phyloP scores from a whole-genome alignment of 441 rosid genomes.

The Pelargonium myrrhifolium region DNA sequence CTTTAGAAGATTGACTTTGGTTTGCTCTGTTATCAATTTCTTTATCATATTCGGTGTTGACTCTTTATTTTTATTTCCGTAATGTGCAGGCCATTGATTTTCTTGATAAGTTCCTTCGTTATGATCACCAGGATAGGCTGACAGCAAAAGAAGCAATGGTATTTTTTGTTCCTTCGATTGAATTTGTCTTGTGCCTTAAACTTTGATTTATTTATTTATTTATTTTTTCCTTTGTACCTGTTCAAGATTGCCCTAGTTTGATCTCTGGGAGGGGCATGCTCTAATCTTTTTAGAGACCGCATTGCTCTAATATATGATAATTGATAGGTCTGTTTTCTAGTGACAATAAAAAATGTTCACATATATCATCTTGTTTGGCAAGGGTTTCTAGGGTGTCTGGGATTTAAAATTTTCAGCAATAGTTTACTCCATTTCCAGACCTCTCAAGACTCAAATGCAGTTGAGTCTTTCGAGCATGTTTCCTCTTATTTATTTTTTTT shows the following conservation, averaged over 20 bases:
- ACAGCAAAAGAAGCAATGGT: conserved; percentile 70
- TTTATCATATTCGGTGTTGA: neutral
- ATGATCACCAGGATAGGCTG: conserved; percentile 58
- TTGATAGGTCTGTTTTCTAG: too few species aligned
- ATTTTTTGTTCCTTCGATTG: conserved; percentile 4
- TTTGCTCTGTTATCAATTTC: neutral
- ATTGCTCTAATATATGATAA: too few species aligned
- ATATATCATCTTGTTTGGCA: too few species aligned
- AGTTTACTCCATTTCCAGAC: neutral
- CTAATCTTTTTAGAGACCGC: too few species aligned
- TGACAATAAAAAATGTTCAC: too few species aligned
- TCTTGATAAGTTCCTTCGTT: conserved; percentile 57
- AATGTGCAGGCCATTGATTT: conserved; percentile 46
- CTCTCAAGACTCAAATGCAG: neutral
- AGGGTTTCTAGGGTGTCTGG: too few species aligned
- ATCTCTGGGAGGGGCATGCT: too few species aligned
- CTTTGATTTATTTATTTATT: too few species aligned
- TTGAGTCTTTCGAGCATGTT: neutral
- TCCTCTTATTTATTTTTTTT: too few species aligned
- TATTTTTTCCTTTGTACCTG: neutral
- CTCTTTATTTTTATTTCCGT: neutral
- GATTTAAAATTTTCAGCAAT: neutral
- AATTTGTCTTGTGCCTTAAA: neutral
- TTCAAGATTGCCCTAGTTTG: neutral
- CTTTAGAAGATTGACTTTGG: neutral